Percentiles rank a stretch among this genome's conserved stretches.
Conservation (phyloP, 805 yeast genomes). For the Schizosaccharomyces lindneri region DNA sequence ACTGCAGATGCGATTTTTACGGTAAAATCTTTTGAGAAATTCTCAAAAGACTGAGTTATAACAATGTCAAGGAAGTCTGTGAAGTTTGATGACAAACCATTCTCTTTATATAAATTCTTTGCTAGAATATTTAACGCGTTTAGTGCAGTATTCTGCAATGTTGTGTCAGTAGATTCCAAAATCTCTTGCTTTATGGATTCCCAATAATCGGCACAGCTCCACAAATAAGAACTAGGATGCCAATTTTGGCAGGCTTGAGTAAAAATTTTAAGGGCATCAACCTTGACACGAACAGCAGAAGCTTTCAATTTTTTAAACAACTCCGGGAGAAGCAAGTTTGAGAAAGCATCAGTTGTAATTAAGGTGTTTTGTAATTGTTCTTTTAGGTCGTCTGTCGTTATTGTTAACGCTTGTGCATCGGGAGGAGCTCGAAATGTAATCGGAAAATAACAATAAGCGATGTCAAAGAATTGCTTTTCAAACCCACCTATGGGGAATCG, state of each 20-base stretch:
- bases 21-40: not conserved
- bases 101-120: not conserved
- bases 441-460: constrained; percentile 85
- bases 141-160: not conserved
- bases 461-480: constrained; percentile 46
- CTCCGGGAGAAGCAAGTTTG: constrained; percentile 51
- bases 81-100: not conserved
- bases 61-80: not conserved
- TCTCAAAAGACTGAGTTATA: not conserved
- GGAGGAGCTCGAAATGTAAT: constrained; percentile 76
- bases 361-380: constrained; percentile 21
- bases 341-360: constrained; percentile 34
- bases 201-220: not conserved
- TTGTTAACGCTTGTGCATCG: constrained; percentile 50
- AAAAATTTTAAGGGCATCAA: constrained; percentile 4
- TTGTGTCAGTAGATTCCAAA: not conserved
- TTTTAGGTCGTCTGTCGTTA: constrained; percentile 45
- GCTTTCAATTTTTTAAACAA: constrained; percentile 59
- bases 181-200: not conserved
- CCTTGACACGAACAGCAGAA: constrained; percentile 34
- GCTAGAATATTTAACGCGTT: not conserved
- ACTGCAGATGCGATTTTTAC: not conserved
- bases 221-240: not conserved
- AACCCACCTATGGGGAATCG: constrained; percentile 10
- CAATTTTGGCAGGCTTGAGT: not conserved